Percentiles rank a stretch among this genome's conserved stretches.
Evolutionary conservation across 225 moss, liverwort and hornwort species (phyloP).

Genomic region (Neckera pumila): DNA sequence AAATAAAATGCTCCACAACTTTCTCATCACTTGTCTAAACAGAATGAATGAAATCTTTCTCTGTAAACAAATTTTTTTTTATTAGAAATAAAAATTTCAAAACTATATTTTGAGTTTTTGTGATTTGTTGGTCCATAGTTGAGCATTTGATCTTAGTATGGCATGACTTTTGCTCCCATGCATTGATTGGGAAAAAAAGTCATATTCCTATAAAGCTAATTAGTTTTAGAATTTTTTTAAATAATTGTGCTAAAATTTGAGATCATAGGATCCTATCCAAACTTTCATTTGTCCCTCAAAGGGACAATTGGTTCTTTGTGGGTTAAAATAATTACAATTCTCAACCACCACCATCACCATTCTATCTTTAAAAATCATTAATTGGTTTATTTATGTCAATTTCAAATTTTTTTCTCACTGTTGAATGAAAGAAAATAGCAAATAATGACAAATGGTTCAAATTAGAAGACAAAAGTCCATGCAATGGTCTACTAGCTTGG

Average conservation of each 20-base stretch:
- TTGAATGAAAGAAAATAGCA: not conserved
- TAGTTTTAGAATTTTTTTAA: too few relatives aligned
- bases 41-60: not conserved
- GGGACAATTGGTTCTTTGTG: not conserved
- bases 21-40: too few relatives aligned
- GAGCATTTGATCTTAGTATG: not conserved
- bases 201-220: not conserved
- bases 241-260: not conserved
- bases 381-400: not conserved
- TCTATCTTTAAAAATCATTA: not conserved
- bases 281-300: not conserved
- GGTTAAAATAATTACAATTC: not conserved
- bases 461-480: not conserved
- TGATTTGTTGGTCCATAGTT: not conserved
- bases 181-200: not conserved
- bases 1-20: too few relatives aligned
- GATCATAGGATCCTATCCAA: fast-evolving
- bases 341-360: not conserved
- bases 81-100: not conserved
- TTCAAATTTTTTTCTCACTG: not conserved
- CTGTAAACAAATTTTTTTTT: not conserved
- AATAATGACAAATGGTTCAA: not conserved
- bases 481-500: not conserved
- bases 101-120: not conserved
- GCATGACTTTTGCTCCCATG: not conserved